These are phyloP conservation scores for Xylariaceae sp. DNA, from an alignment of 2,329 filamentous ascomycete species.

Conservation along the genomic window DNA sequence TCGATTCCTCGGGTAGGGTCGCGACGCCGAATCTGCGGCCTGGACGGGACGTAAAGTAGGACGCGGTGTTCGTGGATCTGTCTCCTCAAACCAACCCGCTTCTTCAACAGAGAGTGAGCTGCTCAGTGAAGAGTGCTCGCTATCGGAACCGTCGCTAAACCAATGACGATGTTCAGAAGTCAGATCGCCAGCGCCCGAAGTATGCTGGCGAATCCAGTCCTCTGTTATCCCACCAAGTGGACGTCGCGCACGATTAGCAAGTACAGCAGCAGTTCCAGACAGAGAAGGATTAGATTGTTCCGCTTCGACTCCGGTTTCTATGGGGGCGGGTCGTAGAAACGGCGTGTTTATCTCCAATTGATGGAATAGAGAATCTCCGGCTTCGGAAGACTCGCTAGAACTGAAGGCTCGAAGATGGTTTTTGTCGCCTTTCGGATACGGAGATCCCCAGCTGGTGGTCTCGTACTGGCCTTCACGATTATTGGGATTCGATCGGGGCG, in stretches of 20 bases:
- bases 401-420: constrained; percentile 46
- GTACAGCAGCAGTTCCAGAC: constrained; percentile 51
- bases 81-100: constrained; percentile 44
- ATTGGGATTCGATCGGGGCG: constrained; percentile 32
- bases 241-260: constrained; percentile 59
- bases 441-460: constrained; percentile 88
- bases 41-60: constrained; percentile 31
- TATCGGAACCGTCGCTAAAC: constrained; percentile 75
- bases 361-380: constrained; percentile 51
- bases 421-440: constrained; percentile 66
- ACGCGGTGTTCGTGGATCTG: constrained; percentile 44
- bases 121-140: constrained; percentile 72
- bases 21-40: constrained; percentile 22
- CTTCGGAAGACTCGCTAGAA: constrained; percentile 52
- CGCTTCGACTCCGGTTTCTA: constrained; percentile 32
- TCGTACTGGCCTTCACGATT: constrained; percentile 43
- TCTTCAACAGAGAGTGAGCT: constrained; percentile 53
- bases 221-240: constrained; percentile 64
- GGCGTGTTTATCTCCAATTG: constrained; percentile 59
- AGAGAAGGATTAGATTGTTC: constrained; percentile 32
- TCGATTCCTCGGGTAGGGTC: constrained; percentile 38
- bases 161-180: constrained; percentile 72
- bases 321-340: constrained; percentile 55
- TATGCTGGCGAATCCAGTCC: constrained; percentile 82
- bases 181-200: constrained; percentile 55